phyloP scores from a whole-genome alignment of 2,329 filamentous ascomycete species.

The Meredithiella fracta region DNA sequence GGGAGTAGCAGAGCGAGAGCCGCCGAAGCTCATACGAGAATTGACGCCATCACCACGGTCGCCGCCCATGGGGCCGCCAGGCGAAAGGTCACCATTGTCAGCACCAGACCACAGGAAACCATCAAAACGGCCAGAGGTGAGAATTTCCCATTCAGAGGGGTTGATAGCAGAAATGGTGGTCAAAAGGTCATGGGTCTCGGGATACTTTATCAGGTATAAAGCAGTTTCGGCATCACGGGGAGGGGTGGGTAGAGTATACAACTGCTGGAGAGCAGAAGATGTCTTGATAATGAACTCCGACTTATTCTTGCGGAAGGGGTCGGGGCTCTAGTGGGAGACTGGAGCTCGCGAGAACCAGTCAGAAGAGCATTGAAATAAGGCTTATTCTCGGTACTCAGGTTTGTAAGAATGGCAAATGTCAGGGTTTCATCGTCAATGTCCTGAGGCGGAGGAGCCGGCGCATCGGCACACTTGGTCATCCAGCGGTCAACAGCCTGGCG shows the following conservation, averaged over 20 bases:
- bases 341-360: conserved; percentile 40
- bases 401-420: conserved; percentile 83
- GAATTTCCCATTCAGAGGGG: conserved; percentile 88
- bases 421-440: conserved; percentile 91
- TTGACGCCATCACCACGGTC: conserved; percentile 17
- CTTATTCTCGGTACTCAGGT: conserved; percentile 57
- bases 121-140: conserved; percentile 85
- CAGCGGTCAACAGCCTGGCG: conserved; percentile 81
- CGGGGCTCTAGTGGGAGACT: conserved; percentile 43
- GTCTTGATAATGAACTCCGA: conserved; percentile 60
- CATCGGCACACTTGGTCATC: conserved; percentile 65
- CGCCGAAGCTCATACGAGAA: conserved; percentile 14
- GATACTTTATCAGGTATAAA: conserved; percentile 72
- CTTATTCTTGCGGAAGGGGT: conserved; percentile 51
- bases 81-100: conserved; percentile 38
- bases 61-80: conserved; percentile 37
- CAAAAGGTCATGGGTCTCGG: conserved; percentile 66
- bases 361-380: conserved; percentile 72
- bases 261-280: conserved; percentile 61
- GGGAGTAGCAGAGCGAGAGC: conserved; percentile 24
- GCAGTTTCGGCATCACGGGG: conserved; percentile 77
- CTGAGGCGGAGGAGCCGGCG: conserved; percentile 57
- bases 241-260: conserved; percentile 57
- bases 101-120: conserved; percentile 90
- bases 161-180: conserved; percentile 78